Conservation (phyloP, 306 rosid species). For the Adenanthera pavonina region DNA sequence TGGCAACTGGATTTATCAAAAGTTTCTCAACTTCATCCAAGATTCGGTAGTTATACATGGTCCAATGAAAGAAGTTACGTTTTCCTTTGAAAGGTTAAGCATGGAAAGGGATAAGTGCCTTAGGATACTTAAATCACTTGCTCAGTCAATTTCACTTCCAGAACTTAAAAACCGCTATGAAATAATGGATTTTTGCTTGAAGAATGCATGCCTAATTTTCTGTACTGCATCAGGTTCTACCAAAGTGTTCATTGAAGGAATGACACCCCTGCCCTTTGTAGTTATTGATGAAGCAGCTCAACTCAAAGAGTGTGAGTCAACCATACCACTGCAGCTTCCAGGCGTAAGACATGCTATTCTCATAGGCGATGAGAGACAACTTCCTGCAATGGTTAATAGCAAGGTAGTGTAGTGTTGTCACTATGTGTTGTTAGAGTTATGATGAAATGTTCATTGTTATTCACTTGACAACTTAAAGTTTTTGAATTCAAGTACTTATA, state of each 20-base stretch:
- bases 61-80: neutral
- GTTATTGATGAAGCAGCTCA: slow-evolving; percentile 71
- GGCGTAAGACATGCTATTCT: slow-evolving; percentile 50
- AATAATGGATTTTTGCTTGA: slow-evolving; percentile 36
- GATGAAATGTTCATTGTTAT: neutral
- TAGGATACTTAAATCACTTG: neutral
- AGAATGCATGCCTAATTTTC: slow-evolving; percentile 44
- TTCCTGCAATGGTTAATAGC: slow-evolving; percentile 69
- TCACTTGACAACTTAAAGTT: neutral
- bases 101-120: slow-evolving; percentile 20
- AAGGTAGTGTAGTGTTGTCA: slow-evolving; percentile 43
- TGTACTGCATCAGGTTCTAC: slow-evolving; percentile 56
- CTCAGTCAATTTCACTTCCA: slow-evolving; percentile 27
- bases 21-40: neutral
- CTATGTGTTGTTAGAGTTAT: neutral
- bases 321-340: slow-evolving; percentile 56
- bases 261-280: slow-evolving; percentile 14
- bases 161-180: neutral
- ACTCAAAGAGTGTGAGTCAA: slow-evolving; percentile 65
- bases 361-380: slow-evolving; percentile 68
- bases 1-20: neutral
- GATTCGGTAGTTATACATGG: neutral
- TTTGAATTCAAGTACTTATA: neutral
- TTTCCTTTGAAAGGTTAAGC: slow-evolving; percentile 21
- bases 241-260: slow-evolving; percentile 34